Base-by-base conservation (phyloP, 306 rosid genomes). In the Echinosophora koreensis region DNA sequence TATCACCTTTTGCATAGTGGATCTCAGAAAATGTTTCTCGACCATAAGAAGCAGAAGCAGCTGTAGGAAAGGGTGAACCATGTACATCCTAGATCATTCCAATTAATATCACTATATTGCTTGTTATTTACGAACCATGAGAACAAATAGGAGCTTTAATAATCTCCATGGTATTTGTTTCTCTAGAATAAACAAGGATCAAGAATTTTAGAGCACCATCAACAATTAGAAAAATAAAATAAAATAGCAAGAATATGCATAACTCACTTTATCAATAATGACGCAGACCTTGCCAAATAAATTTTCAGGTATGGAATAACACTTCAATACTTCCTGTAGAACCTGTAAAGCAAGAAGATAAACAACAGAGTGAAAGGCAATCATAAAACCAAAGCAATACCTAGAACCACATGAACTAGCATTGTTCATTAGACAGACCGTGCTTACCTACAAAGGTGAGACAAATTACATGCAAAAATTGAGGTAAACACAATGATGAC, bases 211-310 rank as follows among this genome's bases (percentile, higher is more conserved):
- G 18, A 73, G 78, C 63, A 69, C 47, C 63, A 17, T 72, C 66
- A 61, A 66, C 47, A 75, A 34, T 42, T 34, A 46, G 7, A 58
- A 59, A 79, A 67, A 58, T 9, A 38, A 71, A 74, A 73, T 46
- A 39, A 54, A 57, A 80, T 70, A 70, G 77, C 52, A 63, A 67
- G 42, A 34, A 6, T 15, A 54, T 55, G 74, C 50, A 67, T 12
- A 67, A 84, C 96, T 85, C 81, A 95, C 98, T 86, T 95, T 95
- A 87, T 95, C 97, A 75, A 95, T 95, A 71, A 92, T 95, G 89
- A 92, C 74, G 92, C 97, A 95, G 79, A 92, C 93, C 81, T 89
- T 95, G 87, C 93, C 92, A 86, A 95, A 95, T 80, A 92, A 81
- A 76, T 82, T 84, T 66, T 86, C 92, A 57, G 91, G 95, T 52